Evolutionary conservation across 2,329 filamentous ascomycete genomes (phyloP).

Genomic region (Aspergillus glaucus): DNA sequence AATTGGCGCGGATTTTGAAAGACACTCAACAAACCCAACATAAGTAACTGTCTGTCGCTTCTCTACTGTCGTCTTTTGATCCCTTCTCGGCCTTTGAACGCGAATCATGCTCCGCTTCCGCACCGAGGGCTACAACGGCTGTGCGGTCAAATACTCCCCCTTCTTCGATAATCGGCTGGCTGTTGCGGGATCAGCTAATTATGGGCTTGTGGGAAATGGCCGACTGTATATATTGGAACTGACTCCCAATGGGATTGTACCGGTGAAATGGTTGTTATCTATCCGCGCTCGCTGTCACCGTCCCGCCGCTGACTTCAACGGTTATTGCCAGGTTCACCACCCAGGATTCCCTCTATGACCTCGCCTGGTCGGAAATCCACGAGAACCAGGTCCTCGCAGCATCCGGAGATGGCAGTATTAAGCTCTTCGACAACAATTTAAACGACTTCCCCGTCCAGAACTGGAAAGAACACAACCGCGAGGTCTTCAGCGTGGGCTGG

Average conservation of each 20-base stretch:
- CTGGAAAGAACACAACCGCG: constrained; percentile 88
- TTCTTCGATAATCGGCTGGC: constrained; percentile 95
- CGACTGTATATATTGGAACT: constrained; percentile 78
- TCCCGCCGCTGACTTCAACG: constrained; percentile 2
- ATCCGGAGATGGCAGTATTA: constrained; percentile 88
- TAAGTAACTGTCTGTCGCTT: background rate
- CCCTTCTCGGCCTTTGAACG: background rate
- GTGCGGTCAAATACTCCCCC: constrained; percentile 95
- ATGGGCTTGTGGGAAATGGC: constrained; percentile 93
- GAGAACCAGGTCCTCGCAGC: constrained; percentile 89
- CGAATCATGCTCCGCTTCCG: constrained; percentile 81
- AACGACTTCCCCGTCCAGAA: constrained; percentile 81
- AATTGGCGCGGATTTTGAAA: background rate
- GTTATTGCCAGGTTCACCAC: constrained; percentile 69
- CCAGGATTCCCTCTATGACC: constrained; percentile 92
- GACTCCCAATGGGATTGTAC: constrained; percentile 73
- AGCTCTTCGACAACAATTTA: constrained; percentile 81
- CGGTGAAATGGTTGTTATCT: constrained; percentile 65
- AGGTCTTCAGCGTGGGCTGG: constrained; percentile 90
- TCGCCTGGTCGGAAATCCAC: constrained; percentile 92
- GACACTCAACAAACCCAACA: background rate
- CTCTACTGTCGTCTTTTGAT: background rate
- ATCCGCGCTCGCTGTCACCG: background rate
- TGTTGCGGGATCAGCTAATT: constrained; percentile 87
- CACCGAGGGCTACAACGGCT: constrained; percentile 90